Percentiles rank a stretch among this genome's conserved stretches.
These are phyloP conservation scores for Agapanthus africanus DNA, from an alignment of 106 monocot genomes.

Conservation along the genomic window DNA sequence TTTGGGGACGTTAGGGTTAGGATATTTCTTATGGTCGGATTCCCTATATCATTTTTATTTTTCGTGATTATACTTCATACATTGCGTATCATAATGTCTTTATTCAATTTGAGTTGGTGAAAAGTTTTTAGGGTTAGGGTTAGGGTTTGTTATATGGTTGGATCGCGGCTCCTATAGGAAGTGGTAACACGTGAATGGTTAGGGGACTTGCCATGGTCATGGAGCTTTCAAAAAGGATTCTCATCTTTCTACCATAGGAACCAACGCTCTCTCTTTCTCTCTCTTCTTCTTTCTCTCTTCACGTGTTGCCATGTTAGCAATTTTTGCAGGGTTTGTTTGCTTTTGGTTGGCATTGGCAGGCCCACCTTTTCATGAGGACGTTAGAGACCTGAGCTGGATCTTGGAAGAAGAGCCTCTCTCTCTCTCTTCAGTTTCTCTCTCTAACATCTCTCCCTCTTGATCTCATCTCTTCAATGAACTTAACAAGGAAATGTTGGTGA, in stretches of 20 bases:
- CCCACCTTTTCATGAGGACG: conserved; percentile 53
- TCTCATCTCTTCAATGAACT: too few relatives aligned
- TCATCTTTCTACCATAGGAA: too few relatives aligned
- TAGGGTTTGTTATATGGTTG: too few relatives aligned
- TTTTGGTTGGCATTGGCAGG: conserved; percentile 49
- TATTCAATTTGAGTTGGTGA: background rate
- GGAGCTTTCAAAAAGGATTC: conserved; percentile 9
- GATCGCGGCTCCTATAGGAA: too few relatives aligned
- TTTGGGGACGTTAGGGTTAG: too few relatives aligned
- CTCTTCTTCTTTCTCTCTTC: conserved; percentile 34
- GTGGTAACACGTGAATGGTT: conserved; percentile 56
- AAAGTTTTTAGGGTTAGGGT: conserved; percentile 3
- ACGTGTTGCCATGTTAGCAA: conserved; percentile 62
- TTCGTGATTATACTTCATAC: too few relatives aligned
- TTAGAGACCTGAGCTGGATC: conserved; percentile 35
- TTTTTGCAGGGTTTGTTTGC: conserved; percentile 42
- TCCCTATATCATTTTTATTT: too few relatives aligned
- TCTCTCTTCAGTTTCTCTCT: conserved; percentile 9
- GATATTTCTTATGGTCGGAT: too few relatives aligned
- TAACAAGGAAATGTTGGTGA: too few relatives aligned
- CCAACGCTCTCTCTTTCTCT: conserved; percentile 15
- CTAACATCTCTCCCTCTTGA: conserved; percentile 13
- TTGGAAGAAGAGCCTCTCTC: conserved; percentile 1
- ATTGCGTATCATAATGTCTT: background rate
- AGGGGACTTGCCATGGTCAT: background rate